Evolutionary conservation across 148 eudicot genomes (phyloP).

Genomic region (Rhododendron molle): DNA sequence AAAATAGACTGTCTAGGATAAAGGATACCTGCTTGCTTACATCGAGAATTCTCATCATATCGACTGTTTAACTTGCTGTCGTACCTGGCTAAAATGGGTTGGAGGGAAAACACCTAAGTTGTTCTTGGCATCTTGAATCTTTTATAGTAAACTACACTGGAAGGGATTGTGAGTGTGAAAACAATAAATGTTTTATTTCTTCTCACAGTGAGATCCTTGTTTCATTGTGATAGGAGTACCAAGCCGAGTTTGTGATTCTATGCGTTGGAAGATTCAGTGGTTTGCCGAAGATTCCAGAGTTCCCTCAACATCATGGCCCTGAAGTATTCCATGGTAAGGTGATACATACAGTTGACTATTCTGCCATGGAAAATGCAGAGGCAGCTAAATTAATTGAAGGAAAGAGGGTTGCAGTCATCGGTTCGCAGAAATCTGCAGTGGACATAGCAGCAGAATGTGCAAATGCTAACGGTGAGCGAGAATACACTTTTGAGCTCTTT

Average conservation of each 20-base stretch:
- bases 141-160: not conserved
- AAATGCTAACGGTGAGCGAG: constrained; percentile 5
- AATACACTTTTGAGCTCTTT: not conserved
- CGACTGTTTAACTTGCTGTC: not conserved
- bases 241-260: constrained; percentile 5
- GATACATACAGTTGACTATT: constrained; percentile 11
- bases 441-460: constrained; percentile 15
- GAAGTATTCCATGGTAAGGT: constrained; percentile 5
- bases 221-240: constrained; percentile 7
- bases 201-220: not conserved
- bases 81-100: not conserved
- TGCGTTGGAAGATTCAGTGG: constrained; percentile 9
- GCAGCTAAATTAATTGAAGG: constrained; percentile 6
- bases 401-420: constrained; percentile 8
- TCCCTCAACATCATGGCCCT: not conserved
- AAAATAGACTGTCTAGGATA: not conserved
- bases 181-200: too few species aligned
- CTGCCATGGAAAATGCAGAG: constrained; percentile 5
- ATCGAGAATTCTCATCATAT: not conserved
- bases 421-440: constrained; percentile 11
- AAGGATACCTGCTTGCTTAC: not conserved
- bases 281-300: constrained; percentile 7
- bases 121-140: not conserved
- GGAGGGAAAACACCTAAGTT: not conserved
- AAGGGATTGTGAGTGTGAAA: not conserved